Conservation (phyloP, 345 rosid genomes). For the Eucalyptus coolabah region DNA sequence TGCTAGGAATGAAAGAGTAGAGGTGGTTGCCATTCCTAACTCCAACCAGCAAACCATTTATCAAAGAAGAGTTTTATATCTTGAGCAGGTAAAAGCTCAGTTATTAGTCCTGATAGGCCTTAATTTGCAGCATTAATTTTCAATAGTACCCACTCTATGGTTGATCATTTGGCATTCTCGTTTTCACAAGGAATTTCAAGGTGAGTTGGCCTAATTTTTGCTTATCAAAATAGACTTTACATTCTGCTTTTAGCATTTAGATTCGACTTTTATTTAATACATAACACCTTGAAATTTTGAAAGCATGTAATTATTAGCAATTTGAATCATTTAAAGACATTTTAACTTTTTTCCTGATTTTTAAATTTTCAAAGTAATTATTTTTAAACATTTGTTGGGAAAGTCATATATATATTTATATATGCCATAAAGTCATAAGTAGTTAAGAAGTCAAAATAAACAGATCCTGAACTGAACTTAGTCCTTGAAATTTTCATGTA, state of each 20-base stretch:
- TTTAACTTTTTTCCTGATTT: background rate
- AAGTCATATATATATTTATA: background rate
- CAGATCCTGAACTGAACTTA: background rate
- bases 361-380: background rate
- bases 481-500: background rate
- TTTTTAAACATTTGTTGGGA: background rate
- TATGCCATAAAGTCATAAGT: background rate
- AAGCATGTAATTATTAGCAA: background rate
- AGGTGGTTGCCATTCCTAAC: constrained; percentile 81
- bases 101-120: background rate
- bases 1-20: constrained; percentile 83
- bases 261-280: background rate
- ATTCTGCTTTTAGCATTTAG: background rate
- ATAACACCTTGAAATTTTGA: background rate
- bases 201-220: background rate
- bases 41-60: constrained; percentile 47
- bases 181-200: background rate
- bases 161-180: background rate
- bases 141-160: background rate
- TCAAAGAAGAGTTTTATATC: constrained; percentile 57
- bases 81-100: constrained; percentile 58
- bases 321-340: background rate
- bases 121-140: background rate
- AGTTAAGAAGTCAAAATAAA: background rate
- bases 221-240: background rate